Base-by-base conservation (phyloP, 768 basidiomycete species). In the Paxillus rubicundulus region DNA sequence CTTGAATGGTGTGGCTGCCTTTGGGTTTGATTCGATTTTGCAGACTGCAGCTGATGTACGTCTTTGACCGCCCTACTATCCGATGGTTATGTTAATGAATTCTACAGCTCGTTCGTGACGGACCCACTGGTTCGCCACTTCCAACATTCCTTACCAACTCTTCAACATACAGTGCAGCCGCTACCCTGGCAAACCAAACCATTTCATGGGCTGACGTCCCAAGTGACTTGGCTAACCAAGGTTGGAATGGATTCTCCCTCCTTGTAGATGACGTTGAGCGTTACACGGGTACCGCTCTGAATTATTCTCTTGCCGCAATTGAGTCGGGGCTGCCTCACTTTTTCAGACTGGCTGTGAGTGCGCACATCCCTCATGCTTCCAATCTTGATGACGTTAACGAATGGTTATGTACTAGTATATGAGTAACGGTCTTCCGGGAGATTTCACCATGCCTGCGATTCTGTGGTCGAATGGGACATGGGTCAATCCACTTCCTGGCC, bases 241-340 rank as follows among this genome's bases (percentile, higher is more conserved):
- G 73, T 3, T 92, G 87, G 87, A 82, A 86, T 60, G 89, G 89
- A 5, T 92, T 90, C 61, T 73, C 82, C 0, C 77, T 94, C 21
- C 74, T 94, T 13, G 80, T 92, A n/a, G 89, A 94, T 63, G 92
- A 94, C 58, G 91, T 95, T 0, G 82, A 91, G 65, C 76, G 86
- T 58, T 92, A 87, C 62, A 66, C 76, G n/a, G 89, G 92, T 9
- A 68, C 73, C 13, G 82, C 81, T 4, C 71, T 89, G 44, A 89
- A 89, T 60, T 91, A 80, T 64, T 83, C 85, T 16, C 74, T 92
- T n/a, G 77, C 75, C 18, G 77, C 78, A 14, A 74, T 92, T 46
- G 76, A 87, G 46, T 63, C 74, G 1, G 74, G 73, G 17, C 59
- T 92, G 12, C 82, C 84, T 0, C 92, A 86, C 64, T 90, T 86